phyloP scores from a whole-genome alignment of 2,329 filamentous ascomycete species.

The Ceratocystis albifundus region DNA sequence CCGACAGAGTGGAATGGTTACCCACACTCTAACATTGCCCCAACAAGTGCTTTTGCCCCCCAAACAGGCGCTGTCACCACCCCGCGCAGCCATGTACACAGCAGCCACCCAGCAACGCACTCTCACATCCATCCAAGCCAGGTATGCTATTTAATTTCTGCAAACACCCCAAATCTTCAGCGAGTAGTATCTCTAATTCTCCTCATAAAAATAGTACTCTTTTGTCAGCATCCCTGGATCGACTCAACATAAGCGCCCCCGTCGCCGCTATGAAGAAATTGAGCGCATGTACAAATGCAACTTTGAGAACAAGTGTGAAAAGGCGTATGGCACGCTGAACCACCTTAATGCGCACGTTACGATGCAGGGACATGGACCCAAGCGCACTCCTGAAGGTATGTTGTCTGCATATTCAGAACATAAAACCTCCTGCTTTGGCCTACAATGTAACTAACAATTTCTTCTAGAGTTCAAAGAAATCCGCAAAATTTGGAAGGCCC shows the following conservation, averaged over 20 bases:
- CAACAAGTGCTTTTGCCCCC: background rate
- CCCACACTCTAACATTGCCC: background rate
- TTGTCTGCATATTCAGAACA: background rate
- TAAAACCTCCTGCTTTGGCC: background rate
- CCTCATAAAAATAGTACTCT: slow-evolving; percentile 49
- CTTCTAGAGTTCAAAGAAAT: slow-evolving; percentile 91
- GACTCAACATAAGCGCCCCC: slow-evolving; percentile 91
- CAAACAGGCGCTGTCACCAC: slow-evolving; percentile 9
- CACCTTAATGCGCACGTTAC: slow-evolving; percentile 97
- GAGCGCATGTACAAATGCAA: slow-evolving; percentile 99
- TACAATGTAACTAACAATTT: background rate
- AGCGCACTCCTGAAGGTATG: slow-evolving; percentile 95
- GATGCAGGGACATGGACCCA: slow-evolving; percentile 92
- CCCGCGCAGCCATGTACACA: slow-evolving; percentile 10
- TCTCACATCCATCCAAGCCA: slow-evolving; percentile 8
- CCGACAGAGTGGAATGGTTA: background rate
- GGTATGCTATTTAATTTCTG: background rate
- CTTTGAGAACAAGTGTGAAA: slow-evolving; percentile 87
- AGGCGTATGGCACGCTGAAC: slow-evolving; percentile 94
- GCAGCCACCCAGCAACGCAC: background rate
- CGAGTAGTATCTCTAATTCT: background rate
- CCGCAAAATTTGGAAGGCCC: slow-evolving; percentile 96
- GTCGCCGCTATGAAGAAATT: slow-evolving; percentile 92
- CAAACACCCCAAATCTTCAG: no score
- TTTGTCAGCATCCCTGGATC: slow-evolving; percentile 96